Percentiles rank a stretch among this genome's conserved stretches.
Conservation (phyloP, 306 rosid species). For the Comarum palustre region DNA sequence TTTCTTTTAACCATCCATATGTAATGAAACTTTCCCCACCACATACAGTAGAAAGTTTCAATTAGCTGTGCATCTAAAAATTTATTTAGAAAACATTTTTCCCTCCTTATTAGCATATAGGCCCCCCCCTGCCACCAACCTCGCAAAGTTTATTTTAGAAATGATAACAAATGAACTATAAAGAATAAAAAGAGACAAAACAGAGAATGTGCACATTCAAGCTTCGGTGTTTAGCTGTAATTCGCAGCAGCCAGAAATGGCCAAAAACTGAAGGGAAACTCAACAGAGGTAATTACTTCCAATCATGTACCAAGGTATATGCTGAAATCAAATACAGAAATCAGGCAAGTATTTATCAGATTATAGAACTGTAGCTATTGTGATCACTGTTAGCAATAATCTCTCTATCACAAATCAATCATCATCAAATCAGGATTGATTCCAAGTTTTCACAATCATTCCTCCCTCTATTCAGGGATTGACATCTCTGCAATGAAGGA, state of each 20-base stretch:
- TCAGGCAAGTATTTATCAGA: neutral
- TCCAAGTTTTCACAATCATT: no score
- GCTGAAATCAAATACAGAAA: neutral
- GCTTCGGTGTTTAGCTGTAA: neutral
- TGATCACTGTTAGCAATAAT: neutral
- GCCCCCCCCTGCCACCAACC: neutral
- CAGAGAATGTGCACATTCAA: neutral
- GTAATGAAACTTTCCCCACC: neutral
- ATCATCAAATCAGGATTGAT: no score
- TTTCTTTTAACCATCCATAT: conserved; percentile 18
- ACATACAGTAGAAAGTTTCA: neutral
- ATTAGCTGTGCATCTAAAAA: neutral
- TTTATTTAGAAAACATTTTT: no score
- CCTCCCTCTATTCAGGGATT: no score
- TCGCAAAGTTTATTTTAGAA: neutral
- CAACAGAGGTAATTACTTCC: neutral
- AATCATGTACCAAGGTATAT: neutral
- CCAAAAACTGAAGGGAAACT: neutral
- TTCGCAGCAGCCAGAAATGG: no score
- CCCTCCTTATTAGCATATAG: neutral
- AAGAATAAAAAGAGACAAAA: no score
- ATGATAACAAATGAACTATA: neutral
- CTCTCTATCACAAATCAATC: no score
- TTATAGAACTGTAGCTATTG: neutral
- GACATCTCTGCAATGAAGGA: no score